Evolutionary conservation across 2,329 filamentous ascomycete species (phyloP), one percentile per base, ranked within the genome.

Genomic region (Westerdykella sp.): DNA sequence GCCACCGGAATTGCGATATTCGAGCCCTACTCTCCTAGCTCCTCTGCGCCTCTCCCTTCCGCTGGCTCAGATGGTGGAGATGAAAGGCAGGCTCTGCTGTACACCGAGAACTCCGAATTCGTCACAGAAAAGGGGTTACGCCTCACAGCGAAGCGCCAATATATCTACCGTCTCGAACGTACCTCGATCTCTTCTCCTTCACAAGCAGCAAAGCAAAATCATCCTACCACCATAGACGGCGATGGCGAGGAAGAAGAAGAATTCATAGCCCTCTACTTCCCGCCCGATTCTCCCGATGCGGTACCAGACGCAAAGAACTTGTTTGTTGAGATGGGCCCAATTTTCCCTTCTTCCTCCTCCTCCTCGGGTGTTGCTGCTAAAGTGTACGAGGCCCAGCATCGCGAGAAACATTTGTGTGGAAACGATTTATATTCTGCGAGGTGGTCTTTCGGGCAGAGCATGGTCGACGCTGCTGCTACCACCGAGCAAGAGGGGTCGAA

Each of bases 341-440:
- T 69, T 25, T 28, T 28, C 25, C 9, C 25, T 7, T 28, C 25
- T 7, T 12, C 25, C 25, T 28, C 25, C 25, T 28, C 25, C 25
- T 28, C 25, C 25, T 28, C 25, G 2, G 7, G 25, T 7, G 68
- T 71, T 0, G 55, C 6, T 13, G 31, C 9, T 3, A 32, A 54
- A 1, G 47, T 49, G 1, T 48, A 41, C 30, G 51, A 46, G 18
- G 59, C 57, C 2, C 63, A 66, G 38, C 85, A 84, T 0, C 78
- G 73, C 50, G 80, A 81, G 2, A 78, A 77, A 12, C 85, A 91
- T 64, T 64, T 88, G 2, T 90, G 86, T 62, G 75, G 81, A 4
- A 73, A 82, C 40, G 86, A 91, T 57, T 76, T 81, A 57, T 90
- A 90, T 59, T 72, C 84, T 43, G 82, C 86, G 36, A 68, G 73